These are phyloP conservation scores for Haematococcus lacustris DNA, from an alignment of 139 green algal genomes.

Conservation along the genomic window DNA sequence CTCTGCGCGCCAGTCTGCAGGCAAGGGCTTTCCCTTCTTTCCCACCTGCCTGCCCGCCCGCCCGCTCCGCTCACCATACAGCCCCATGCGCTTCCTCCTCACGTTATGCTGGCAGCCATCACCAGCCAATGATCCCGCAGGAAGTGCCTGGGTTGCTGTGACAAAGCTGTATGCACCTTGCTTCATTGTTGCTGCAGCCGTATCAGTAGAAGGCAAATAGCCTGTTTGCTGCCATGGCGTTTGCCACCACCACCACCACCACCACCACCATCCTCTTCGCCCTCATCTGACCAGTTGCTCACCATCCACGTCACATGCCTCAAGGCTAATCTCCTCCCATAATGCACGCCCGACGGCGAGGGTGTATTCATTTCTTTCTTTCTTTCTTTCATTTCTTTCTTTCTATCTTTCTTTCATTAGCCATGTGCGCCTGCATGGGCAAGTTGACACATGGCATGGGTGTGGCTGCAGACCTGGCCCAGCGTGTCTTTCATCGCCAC, in stretches of 20 bases:
- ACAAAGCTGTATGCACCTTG: too few relatives aligned
- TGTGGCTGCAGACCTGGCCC: slow-evolving; percentile 21
- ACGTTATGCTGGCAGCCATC: background rate
- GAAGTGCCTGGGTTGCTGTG: too few relatives aligned
- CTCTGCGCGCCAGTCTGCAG: slow-evolving; percentile 41
- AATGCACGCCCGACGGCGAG: too few relatives aligned
- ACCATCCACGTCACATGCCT: background rate
- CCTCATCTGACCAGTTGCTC: background rate
- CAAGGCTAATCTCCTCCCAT: too few relatives aligned
- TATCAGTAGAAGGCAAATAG: too few relatives aligned
- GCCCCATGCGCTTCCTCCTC: background rate
- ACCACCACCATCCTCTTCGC: too few relatives aligned
- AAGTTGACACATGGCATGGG: too few relatives aligned
- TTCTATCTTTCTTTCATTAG: background rate
- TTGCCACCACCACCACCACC: background rate
- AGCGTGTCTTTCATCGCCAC: slow-evolving; percentile 68
- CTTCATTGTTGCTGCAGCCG: too few relatives aligned
- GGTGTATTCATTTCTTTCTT: too few relatives aligned
- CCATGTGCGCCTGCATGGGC: too few relatives aligned
- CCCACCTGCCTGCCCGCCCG: background rate
- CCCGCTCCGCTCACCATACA: background rate
- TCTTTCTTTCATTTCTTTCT: background rate
- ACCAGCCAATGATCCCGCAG: background rate
- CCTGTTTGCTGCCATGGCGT: background rate
- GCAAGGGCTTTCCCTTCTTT: slow-evolving; percentile 18